These are phyloP conservation scores for Colletotrichum musicola DNA, from an alignment of 2,329 filamentous ascomycete species.

Conservation along the genomic window DNA sequence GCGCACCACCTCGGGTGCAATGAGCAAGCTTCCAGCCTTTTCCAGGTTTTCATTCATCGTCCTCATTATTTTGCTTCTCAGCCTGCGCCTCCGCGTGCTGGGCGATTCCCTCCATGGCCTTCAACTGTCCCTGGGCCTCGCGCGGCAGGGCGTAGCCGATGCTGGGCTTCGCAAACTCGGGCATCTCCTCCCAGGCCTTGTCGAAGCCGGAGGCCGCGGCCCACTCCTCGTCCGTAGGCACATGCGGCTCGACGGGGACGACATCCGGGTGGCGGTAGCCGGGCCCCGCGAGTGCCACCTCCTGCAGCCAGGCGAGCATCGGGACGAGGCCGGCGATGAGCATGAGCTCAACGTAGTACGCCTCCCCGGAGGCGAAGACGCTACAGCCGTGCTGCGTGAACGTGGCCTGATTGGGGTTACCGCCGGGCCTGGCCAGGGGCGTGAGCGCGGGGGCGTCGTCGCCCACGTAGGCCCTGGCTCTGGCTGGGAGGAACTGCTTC, in stretches of 20 bases:
- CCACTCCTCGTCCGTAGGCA: constrained; percentile 29
- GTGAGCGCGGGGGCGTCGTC: constrained; percentile 64
- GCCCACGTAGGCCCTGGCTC: constrained; percentile 71
- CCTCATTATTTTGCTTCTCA: neutral
- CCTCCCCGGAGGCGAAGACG: constrained; percentile 76
- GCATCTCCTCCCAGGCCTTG: constrained; percentile 47
- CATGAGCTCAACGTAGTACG: constrained; percentile 70
- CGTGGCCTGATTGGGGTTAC: constrained; percentile 55
- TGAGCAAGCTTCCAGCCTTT: neutral
- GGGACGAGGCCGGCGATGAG: constrained; percentile 66
- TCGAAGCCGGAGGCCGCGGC: constrained; percentile 41
- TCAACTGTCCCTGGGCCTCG: constrained; percentile 11
- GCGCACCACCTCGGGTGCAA: too few species aligned
- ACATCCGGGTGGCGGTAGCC: constrained; percentile 57
- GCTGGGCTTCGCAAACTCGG: constrained; percentile 47
- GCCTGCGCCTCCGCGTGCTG: neutral
- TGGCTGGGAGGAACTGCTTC: constrained; percentile 65
- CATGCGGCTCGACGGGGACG: constrained; percentile 43
- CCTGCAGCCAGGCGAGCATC: constrained; percentile 72
- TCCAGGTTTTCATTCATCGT: neutral
- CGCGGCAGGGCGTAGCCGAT: constrained; percentile 37
- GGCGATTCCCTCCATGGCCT: neutral
- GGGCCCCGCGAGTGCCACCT: constrained; percentile 58
- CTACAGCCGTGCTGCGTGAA: constrained; percentile 70
- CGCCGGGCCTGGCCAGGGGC: constrained; percentile 59